Evolutionary conservation across 352 stramenopile species (phyloP).

Genomic region (Blastocystis sp.): DNA sequence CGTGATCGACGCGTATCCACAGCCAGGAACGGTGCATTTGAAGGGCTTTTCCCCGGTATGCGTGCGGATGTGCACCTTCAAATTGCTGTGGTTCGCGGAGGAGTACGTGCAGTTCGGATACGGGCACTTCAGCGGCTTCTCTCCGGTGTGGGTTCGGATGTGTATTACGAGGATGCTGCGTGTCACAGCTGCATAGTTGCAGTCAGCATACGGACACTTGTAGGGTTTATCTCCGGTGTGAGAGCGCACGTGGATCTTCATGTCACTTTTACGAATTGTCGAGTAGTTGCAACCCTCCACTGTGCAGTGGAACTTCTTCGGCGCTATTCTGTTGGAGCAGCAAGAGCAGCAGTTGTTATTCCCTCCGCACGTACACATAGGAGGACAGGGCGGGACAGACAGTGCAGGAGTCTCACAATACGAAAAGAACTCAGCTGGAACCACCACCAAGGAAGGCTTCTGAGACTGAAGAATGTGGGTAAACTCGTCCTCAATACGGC

Average conservation of each 20-base stretch:
- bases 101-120: slow-evolving; percentile 50
- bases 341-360: slow-evolving; percentile 52
- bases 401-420: background rate
- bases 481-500: background rate
- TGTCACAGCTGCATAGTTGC: slow-evolving; percentile 48
- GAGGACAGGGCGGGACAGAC: background rate
- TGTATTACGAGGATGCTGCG: slow-evolving; percentile 42
- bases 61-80: slow-evolving; percentile 48
- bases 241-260: slow-evolving; percentile 23
- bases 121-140: slow-evolving; percentile 39
- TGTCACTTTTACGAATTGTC: slow-evolving; percentile 17
- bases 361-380: background rate
- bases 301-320: slow-evolving; percentile 50
- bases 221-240: slow-evolving; percentile 61
- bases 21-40: slow-evolving; percentile 45
- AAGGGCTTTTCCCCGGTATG: slow-evolving; percentile 50
- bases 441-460: background rate
- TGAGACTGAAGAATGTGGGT: background rate
- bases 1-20: slow-evolving; percentile 30
- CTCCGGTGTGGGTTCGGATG: slow-evolving; percentile 38
- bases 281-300: slow-evolving; percentile 50
- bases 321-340: background rate
- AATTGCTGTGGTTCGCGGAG: slow-evolving; percentile 47
- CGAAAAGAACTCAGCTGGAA: slow-evolving; percentile 17
- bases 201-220: slow-evolving; percentile 48